phyloP scores from a whole-genome alignment of 176 grass and related monocot genomes.

The Luzula sylvatica region DNA sequence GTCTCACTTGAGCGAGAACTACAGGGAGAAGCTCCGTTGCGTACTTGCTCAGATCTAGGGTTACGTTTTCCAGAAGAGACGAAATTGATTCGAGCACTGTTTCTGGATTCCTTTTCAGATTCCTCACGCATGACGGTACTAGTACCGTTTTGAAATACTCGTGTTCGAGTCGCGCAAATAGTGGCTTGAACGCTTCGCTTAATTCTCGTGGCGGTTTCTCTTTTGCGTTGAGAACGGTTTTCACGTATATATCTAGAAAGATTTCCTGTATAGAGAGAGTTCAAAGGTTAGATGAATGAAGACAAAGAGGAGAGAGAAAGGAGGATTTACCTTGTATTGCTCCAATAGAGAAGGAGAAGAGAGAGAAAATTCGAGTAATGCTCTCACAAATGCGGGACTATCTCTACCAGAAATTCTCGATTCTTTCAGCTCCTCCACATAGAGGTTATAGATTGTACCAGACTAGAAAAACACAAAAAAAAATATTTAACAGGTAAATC shows the following conservation, averaged over 20 bases:
- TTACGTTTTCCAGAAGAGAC: conserved; percentile 48
- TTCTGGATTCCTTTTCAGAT: conserved; percentile 97
- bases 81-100: conserved; percentile 72
- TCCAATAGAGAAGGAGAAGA: conserved; percentile 36
- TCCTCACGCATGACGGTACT: conserved; percentile 85
- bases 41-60: conserved; percentile 88
- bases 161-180: conserved; percentile 67
- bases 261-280: conserved; percentile 35
- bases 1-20: conserved; percentile 65
- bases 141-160: conserved; percentile 67
- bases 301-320: background rate
- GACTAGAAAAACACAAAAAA: conserved; percentile 20
- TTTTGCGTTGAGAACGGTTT: conserved; percentile 73
- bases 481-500: too few species aligned
- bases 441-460: conserved; percentile 61
- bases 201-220: conserved; percentile 50
- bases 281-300: background rate
- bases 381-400: conserved; percentile 53
- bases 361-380: conserved; percentile 69
- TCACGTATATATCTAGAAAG: conserved; percentile 88
- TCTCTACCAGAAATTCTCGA: conserved; percentile 55
- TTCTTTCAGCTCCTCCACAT: conserved; percentile 76
- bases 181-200: conserved; percentile 70
- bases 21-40: conserved; percentile 63
- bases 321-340: conserved; percentile 63